phyloP scores from a whole-genome alignment of 768 basidiomycete genomes.

The Xanthoconium stramineum region DNA sequence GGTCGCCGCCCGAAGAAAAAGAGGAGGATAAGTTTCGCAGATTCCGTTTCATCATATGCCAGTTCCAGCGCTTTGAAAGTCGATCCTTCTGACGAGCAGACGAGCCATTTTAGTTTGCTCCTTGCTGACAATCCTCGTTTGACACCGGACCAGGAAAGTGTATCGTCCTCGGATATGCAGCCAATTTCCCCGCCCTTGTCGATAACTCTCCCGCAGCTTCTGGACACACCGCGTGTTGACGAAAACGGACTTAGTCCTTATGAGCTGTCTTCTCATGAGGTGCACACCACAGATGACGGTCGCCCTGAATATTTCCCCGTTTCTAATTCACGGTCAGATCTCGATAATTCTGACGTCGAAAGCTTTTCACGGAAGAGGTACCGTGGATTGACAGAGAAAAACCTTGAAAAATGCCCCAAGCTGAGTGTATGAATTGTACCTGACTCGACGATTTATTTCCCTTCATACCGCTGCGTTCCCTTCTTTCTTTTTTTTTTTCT shows the following conservation, averaged over 20 bases:
- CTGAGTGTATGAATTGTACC: slow-evolving; percentile 24
- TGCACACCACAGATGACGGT: slow-evolving; percentile 20
- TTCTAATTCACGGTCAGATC: slow-evolving; percentile 35
- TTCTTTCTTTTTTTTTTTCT: background rate
- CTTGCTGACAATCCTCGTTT: slow-evolving; percentile 29
- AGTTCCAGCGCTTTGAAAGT: slow-evolving; percentile 26
- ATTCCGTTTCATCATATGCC: slow-evolving; percentile 34
- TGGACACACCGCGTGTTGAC: slow-evolving; percentile 20
- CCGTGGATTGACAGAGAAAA: slow-evolving; percentile 19
- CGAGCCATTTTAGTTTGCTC: slow-evolving; percentile 16
- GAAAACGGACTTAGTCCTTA: slow-evolving; percentile 27
- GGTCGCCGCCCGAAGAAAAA: slow-evolving; percentile 33
- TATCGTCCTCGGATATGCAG: slow-evolving; percentile 34
- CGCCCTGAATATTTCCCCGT: slow-evolving; percentile 34
- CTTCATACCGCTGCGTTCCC: slow-evolving; percentile 2
- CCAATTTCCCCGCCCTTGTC: slow-evolving; percentile 29
- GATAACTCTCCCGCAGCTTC: slow-evolving; percentile 29
- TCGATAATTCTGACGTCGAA: slow-evolving; percentile 29
- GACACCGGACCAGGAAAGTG: slow-evolving; percentile 33
- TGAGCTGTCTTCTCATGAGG: slow-evolving; percentile 22
- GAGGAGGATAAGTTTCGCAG: slow-evolving; percentile 35
- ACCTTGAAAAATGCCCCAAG: slow-evolving; percentile 25
- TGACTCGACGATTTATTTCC: slow-evolving; percentile 3
- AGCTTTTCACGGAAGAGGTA: slow-evolving; percentile 22
- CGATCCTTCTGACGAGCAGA: slow-evolving; percentile 25